These are phyloP conservation scores for Penicillium sp. DNA, from an alignment of 2,329 filamentous ascomycete genomes.

Conservation along the genomic window DNA sequence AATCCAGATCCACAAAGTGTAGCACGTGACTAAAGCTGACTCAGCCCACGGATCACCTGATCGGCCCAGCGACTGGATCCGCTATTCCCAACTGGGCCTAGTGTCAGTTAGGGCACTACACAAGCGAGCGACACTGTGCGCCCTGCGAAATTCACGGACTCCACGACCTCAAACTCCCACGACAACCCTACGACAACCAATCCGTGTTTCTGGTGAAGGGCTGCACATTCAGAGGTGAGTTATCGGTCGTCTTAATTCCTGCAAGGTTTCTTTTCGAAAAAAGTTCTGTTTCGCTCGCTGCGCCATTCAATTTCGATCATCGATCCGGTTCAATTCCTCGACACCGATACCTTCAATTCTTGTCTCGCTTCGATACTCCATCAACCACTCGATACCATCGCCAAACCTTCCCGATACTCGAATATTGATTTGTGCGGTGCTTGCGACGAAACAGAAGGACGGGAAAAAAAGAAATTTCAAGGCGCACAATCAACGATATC, in stretches of 20 bases:
- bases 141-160: constrained; percentile 43
- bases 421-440: constrained; percentile 9
- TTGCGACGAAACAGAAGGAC: constrained; percentile 23
- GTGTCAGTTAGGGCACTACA: constrained; percentile 42
- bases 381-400: constrained; percentile 7
- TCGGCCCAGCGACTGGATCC: not conserved
- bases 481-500: constrained; percentile 12
- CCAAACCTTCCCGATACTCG: constrained; percentile 4
- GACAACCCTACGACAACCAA: constrained; percentile 41
- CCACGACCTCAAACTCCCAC: constrained; percentile 41
- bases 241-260: constrained; percentile 19
- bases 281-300: constrained; percentile 27
- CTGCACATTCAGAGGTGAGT: constrained; percentile 46
- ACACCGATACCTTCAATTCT: constrained; percentile 6
- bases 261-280: constrained; percentile 20
- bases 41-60: constrained; percentile 27
- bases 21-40: constrained; percentile 7
- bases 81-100: constrained; percentile 29
- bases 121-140: constrained; percentile 43
- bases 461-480: constrained; percentile 7
- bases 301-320: constrained; percentile 20
- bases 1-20: not conserved
- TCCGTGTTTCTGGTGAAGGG: constrained; percentile 46
- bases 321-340: constrained; percentile 7
- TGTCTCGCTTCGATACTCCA: not conserved